Base-by-base conservation (phyloP, 2,329 filamentous ascomycete species). In the Mariannaea sp. region DNA sequence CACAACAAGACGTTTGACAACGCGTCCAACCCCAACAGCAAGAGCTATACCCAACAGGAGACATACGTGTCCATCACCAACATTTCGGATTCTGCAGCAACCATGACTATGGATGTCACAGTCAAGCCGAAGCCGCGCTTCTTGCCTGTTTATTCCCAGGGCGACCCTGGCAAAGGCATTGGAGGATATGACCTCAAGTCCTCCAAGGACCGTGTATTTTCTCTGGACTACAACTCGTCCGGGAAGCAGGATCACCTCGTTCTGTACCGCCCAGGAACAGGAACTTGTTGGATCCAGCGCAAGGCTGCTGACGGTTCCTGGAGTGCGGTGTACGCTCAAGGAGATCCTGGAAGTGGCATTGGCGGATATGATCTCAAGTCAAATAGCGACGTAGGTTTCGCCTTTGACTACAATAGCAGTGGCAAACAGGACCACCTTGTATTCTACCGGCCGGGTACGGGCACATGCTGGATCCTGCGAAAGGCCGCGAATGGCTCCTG, bases 401-500 rank as follows among this genome's bases (percentile, higher is more conserved):
- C 38, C 22, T 40, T 40, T 26, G 38, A 40, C 20, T 40, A 40
- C 38, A 14, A 40, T n/a, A 26, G 38, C 22, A 26, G 36, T 26
- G 47, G 47, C 29, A 27, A 27, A 10, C 20, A 33, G 24, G 47
- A 42, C 26, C 47, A 49, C 33, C 26, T 49, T 8, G 36, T 38
- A 16, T 32, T 41, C 17, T 49, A 49, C 29, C 14, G 36, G 4
- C 47, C 47, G 5, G 47, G 47, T 7, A 42, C 47, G 3, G 47
- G 47, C 1, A 42, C 47, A 14, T 32, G 41, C 35, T 49, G 47
- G 47, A 49, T 49, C 36, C 20, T 49, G 17, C 30, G 38, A 19
- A 14, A 27, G 13, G 7, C 13, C 27, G 8, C 17, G 5, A 26
- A 33, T 24, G 36, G 47, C 47, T 7, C 6, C 12, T 49, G 47